Evolutionary conservation across 371 early-diverging fungal genomes (phyloP).

Genomic region (Blakeslea trispora): DNA sequence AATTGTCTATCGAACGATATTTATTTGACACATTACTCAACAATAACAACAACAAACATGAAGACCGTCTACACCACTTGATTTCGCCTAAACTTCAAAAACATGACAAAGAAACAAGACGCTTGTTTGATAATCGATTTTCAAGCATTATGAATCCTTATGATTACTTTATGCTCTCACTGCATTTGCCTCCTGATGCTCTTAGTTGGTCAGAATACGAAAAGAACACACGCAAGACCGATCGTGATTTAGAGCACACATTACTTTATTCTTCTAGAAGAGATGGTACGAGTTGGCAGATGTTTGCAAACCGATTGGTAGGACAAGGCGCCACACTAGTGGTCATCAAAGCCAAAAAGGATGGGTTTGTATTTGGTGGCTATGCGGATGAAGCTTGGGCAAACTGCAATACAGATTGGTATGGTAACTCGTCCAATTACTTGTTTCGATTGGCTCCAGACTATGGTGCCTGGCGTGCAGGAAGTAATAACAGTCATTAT

Average conservation of each 20-base stretch:
- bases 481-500: slow-evolving; percentile 70
- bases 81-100: slow-evolving; percentile 27
- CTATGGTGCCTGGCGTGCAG: slow-evolving; percentile 15
- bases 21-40: slow-evolving; percentile 21
- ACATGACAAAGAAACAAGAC: slow-evolving; percentile 1
- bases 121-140: slow-evolving; percentile 17
- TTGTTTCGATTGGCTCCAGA: slow-evolving; percentile 50
- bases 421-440: slow-evolving; percentile 66
- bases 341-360: slow-evolving; percentile 47
- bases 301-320: slow-evolving; percentile 52
- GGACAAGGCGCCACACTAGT: slow-evolving; percentile 52
- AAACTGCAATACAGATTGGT: slow-evolving; percentile 65
- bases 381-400: slow-evolving; percentile 68
- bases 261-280: slow-evolving; percentile 58
- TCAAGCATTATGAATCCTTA: slow-evolving; percentile 34
- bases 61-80: slow-evolving; percentile 24
- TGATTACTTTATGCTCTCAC: slow-evolving; percentile 41
- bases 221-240: slow-evolving; percentile 12
- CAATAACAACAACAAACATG: slow-evolving; percentile 7
- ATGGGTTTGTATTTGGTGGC: slow-evolving; percentile 69
- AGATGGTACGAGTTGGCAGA: slow-evolving; percentile 69
- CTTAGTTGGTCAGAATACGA: slow-evolving; percentile 36
- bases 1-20: slow-evolving; percentile 13
- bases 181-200: slow-evolving; percentile 30
- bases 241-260: slow-evolving; percentile 22